Evolutionary conservation across 2,329 filamentous ascomycete species (phyloP), one percentile per base, ranked within the genome.

Genomic region (Trichocomaceae sp.): DNA sequence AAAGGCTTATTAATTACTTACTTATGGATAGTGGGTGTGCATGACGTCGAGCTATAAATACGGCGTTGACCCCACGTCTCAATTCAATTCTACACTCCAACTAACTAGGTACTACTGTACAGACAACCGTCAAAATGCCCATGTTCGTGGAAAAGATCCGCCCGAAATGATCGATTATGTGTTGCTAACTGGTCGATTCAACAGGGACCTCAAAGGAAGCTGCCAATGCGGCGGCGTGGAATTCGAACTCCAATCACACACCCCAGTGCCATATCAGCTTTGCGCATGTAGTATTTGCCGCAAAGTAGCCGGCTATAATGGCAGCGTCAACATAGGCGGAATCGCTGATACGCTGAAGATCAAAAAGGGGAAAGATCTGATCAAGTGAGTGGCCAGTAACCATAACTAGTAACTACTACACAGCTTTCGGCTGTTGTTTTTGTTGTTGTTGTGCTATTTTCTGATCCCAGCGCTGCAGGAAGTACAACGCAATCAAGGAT

Each of bases 231-330:
- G 76, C 50, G 64, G 66, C 37, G 65, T 78, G n/a, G 68, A 76
- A 63, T 78, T 77, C 59, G 69, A 66, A 3, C 63, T 77, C 7
- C 60, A 76, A 51, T 77, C 74, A 2, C 66, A 73, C 33, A 77
- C 75, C 0, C 75, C 75, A 0, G 73, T 76, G 0, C 76, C 75
- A 0, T 78, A 77, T 56, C 75, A 78, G 60, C 65, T 77, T 29
- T 78, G 76, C 54, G 73, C 73, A 35, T 78, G 75, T 61, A 73
- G 73, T 57, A 78, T 78, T 59, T 78, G 75, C 55, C 74, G 75
- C 48, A 77, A 78, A 63, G 67, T 75, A 29, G 72, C 72, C 12
- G 75, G 75, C 13, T 72, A 75, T 57, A 64, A 64, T 23, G 74
- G 75, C n/a, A 67, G 67, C 47, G 73, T 77, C 26, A 78, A 78